Base-by-base conservation (phyloP, 495 filamentous ascomycete genomes). In the Aspergillus homomorphus region DNA sequence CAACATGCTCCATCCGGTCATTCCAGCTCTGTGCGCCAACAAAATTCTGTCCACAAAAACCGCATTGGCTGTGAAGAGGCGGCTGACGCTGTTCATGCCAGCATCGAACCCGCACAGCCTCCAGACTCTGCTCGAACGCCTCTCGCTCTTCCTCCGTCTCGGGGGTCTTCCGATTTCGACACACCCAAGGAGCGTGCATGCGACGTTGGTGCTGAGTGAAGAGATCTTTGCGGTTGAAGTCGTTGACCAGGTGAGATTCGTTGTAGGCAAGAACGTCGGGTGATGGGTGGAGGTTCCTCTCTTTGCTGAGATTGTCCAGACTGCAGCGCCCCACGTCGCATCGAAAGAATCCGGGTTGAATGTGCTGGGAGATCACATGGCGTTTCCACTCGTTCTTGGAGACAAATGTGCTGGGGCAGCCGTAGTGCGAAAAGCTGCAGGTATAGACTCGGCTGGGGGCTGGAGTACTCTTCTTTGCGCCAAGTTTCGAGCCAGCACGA, bases 361-460 rank as follows among this genome's bases (percentile, higher is more conserved):
- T 77, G 68, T 98, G 93, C 67, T 96, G 88, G 2, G 88, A 88
- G 28, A 74, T 74, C 62, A 95, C 85, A 69, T 98, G 93, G 0
- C 93, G 86, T 70, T 97, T 95, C 93, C 93, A 98, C 69, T 98
- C 94, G 65, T 96, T 96, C 70, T 96, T 96, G 38, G 89, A 92
- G 10, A 85, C 86, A 66, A 98, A 97, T 0, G 85, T 91, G 62
- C 89, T 91, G 7, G 69, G 69, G 69, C 94, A 98, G n/a, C 87
- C 89, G 58, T 93, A 95, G 54, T 84, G 85, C 14, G 83, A 71
- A 73, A 96, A 93, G 57, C 88, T 87, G 75, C 93, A 98, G 49
- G 79, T 73, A 69, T 92, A 96, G 0, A 87, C 85, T 3, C 89
- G 85, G 1, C 77, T 80, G 53, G 84, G 77, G 0, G 53, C 51